Base-by-base conservation (phyloP, 177 flowering plant species). In the Telopea speciosissima region DNA sequence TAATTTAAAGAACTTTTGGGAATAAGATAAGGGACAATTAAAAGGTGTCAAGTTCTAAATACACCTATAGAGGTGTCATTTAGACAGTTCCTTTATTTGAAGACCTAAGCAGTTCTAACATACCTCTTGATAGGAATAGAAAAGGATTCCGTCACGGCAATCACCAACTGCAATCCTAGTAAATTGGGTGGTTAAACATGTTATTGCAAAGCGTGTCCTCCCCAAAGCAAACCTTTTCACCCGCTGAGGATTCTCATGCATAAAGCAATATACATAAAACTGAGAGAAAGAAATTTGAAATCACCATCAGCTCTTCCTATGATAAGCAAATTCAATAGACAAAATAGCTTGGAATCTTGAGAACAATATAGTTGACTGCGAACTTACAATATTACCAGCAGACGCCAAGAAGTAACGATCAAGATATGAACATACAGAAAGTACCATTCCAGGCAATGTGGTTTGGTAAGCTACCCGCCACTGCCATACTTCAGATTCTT, bases 101-200 rank as follows among this genome's bases (percentile, higher is more conserved):
- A 76, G 63, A 44, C 19, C 68, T 54, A 19, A 22, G 61, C 31
- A 49, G 65, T 31, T 25, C 24, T 36, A 65, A 71, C 76, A 69
- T 77, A 92, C 97, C 95, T 92, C 99, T 63, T 87, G 85, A 74
- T 89, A 92, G 21, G 92, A 79, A 78, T 85, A 95, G 77, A 90
- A 88, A 78, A 95, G 92, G 74, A 95, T 74, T 26, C 99, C 99
- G 89, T 95, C 99, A 59, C 99, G 96, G 78, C 97, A 90, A 83
- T 95, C 99, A 71, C 97, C 97, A 76, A 95, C 97, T 69, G 91
- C 97, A 79, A 92, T 95, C 82, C 90, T 87, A 66, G 86, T 88
- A 76, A 77, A 80, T 62, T 86, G 81, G 49, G 97, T 70, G 67
- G 91, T 83, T 86, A 95, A 79, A 64, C 91, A 86, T 62, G 82